Base-by-base conservation (phyloP, 306 rosid genomes). In the Trifolium pratense region DNA sequence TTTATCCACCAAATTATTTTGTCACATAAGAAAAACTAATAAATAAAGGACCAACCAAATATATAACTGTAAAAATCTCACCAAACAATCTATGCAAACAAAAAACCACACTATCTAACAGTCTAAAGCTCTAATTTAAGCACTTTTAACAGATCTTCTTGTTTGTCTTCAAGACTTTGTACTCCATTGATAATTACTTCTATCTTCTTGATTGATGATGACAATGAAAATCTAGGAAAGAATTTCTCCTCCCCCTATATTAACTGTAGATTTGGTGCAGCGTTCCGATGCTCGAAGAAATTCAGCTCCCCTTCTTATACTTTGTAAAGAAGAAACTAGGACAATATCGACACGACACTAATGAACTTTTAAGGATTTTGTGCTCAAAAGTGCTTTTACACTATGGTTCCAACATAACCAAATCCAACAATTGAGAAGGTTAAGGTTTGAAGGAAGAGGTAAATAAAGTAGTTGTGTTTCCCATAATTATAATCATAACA, bases 401-500 rank as follows among this genome's bases (percentile, higher is more conserved):
- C 91, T 34, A 94, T 94, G 88, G 99, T 94, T 74, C 99, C 99
- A 17, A 94, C 84, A 49, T 88, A 94, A 75, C 99, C 99, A 73
- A 94, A 80, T 83, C 99, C 99, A 2, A 90, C 87, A 73, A 94
- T 86, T 74, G 91, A 53, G 90, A 94, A 94, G 56, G 84, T 56
- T 23, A 94, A 11, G 75, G 97, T 91, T 81, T 94, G 99, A 61
- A 94, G 96, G 90, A 91, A 94, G 71, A 94, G 99, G 84, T 94
- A 94, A 2, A 94, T 52, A 31, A 94, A 94, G 79, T 94, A 94
- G 88, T 80, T 89, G 96, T 94, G 79, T 75, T 94, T 89, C 76
- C 99, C 99, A 29, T 94, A 90, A 25, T 84, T 91, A 78, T 52
- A 91, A 80, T 94, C 99, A 76, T 94, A 94, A 91, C 99, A 94